Percentiles rank a stretch among this genome's conserved stretches.
Conservation (phyloP, 495 filamentous ascomycete species). For the Lasiosphaeriaceae sp. region DNA sequence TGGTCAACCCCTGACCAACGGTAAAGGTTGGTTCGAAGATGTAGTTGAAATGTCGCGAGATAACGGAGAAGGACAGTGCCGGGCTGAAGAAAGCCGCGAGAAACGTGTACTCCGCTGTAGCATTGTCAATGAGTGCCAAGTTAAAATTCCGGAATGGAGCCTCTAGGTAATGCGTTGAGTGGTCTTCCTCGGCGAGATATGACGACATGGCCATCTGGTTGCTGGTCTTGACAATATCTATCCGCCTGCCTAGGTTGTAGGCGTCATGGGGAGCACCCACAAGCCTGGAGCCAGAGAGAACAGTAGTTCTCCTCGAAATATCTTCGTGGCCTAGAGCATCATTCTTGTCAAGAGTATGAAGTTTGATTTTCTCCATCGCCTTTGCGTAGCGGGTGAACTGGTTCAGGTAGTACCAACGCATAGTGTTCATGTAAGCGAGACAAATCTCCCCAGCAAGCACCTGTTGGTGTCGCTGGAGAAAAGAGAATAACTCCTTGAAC, state of each 20-base stretch:
- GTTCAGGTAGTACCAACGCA: constrained; percentile 96
- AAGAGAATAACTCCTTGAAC: constrained; percentile 82
- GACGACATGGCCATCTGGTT: constrained; percentile 72
- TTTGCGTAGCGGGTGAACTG: constrained; percentile 87
- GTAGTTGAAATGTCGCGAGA: constrained; percentile 63
- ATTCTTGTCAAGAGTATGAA: constrained; percentile 77
- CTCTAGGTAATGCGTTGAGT: constrained; percentile 80
- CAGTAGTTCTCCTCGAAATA: constrained; percentile 53
- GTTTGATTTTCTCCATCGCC: constrained; percentile 76
- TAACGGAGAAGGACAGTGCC: constrained; percentile 50
- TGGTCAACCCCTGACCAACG: constrained; percentile 73
- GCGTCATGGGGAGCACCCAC: constrained; percentile 73
- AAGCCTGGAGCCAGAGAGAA: constrained; percentile 41
- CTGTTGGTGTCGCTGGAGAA: constrained; percentile 74
- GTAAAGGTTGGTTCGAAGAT: constrained; percentile 84
- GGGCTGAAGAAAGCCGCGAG: constrained; percentile 82
- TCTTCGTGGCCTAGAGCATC: constrained; percentile 82
- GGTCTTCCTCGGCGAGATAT: constrained; percentile 84
- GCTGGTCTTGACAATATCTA: constrained; percentile 69
- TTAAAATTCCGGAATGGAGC: constrained; percentile 90
- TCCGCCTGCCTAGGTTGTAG: constrained; percentile 79
- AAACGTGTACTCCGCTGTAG: constrained; percentile 92
- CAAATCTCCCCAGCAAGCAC: constrained; percentile 80
- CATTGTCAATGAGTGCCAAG: constrained; percentile 87
- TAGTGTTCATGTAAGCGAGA: constrained; percentile 95